Conservation (phyloP, 1,284 basidiomycete species). For the Fomitopsis palustris region DNA sequence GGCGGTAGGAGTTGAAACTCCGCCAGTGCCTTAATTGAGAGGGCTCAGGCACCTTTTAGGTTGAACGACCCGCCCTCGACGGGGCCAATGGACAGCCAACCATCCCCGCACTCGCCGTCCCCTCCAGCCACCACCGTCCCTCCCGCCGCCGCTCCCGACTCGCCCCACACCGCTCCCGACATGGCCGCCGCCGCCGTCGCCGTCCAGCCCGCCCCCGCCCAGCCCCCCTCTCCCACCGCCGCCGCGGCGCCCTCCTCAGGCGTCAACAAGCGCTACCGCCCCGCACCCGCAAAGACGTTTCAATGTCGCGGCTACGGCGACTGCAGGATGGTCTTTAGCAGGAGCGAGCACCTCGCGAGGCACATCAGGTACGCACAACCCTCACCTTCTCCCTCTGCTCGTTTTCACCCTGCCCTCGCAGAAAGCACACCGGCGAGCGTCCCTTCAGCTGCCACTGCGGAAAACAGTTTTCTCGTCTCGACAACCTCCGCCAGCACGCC, state of each 20-base stretch:
- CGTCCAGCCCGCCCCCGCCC: conserved; percentile 8
- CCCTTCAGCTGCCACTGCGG: conserved; percentile 95
- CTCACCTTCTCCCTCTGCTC: conserved; percentile 15
- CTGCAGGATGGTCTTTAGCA: conserved; percentile 93
- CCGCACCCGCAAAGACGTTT: conserved; percentile 86
- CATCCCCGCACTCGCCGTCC: conserved; percentile 18
- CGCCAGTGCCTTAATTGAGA: conserved; percentile 28
- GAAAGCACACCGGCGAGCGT: conserved; percentile 96
- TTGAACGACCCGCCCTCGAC: conserved; percentile 21
- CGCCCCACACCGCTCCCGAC: conserved; percentile 1
- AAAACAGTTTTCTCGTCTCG: conserved; percentile 93
- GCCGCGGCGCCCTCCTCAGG: conserved; percentile 12
- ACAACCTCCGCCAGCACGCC: conserved; percentile 95
- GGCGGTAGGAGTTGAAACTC: conserved; percentile 17
- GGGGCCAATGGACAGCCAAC: conserved; percentile 25
- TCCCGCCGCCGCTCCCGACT: conserved; percentile 5
- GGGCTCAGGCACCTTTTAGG: conserved; percentile 32
- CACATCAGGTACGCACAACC: conserved; percentile 76
- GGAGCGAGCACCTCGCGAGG: conserved; percentile 92
- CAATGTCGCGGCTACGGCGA: conserved; percentile 94
- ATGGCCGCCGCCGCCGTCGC: conserved; percentile 25
- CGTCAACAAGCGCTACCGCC: conserved; percentile 64
- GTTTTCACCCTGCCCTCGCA: conserved; percentile 31
- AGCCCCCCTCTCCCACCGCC: not conserved
- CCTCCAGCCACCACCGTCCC: conserved; percentile 3